Base-by-base conservation (phyloP, 1,284 basidiomycete genomes). In the Rhodotorula mucilaginosa region DNA sequence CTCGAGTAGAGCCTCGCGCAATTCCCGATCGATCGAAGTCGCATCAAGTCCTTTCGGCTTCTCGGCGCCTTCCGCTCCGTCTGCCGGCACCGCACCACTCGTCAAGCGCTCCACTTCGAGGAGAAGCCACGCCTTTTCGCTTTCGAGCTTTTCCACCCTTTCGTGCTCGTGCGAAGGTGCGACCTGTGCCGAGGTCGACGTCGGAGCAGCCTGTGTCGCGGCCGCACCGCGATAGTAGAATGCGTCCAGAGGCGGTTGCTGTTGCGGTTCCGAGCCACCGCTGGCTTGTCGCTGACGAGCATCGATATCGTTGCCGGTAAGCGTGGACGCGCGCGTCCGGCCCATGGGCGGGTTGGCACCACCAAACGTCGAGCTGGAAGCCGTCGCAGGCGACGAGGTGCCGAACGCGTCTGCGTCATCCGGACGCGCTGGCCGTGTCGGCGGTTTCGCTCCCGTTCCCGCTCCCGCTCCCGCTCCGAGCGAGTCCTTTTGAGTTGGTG, bases 21-120 rank as follows among this genome's bases (percentile, higher is more conserved):
- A 7, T 18, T 34, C 31, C 31, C 21, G 26, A 46, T 61, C 59
- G 47, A 48, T 39, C 5, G 23, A 26, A 8, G 46, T 84, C 79
- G 91, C 86, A 76, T 93, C 90, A 10, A 88, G 84, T 68, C 54
- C 86, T 68, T 82, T 31, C 23, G 66, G 54, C 48, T 21, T 34
- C 34, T 65, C 63, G 15, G 60, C 70, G 29, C 46, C 48, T 18
- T 52, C 61, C n/a, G 39, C 51, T 23, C 18, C 60, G 2, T 29
- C 51, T 79, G 63, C 79, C 57, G 81, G 51, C 29, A 16, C 61
- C 15, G 48, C 51, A 31, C 47, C 54, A 15, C 16, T 44, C 23
- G 34, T 34, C 21, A 63, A 23, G 34, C 49, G 48, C 31, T 52
- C 49, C 23, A 51, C 31, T 29, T 56, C 54, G 54, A 56, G 54